A percentile compares a stretch with the other conserved stretches of the same genome.
phyloP scores from a whole-genome alignment of 23 red algal species.

The Chondrus crispus region DNA sequence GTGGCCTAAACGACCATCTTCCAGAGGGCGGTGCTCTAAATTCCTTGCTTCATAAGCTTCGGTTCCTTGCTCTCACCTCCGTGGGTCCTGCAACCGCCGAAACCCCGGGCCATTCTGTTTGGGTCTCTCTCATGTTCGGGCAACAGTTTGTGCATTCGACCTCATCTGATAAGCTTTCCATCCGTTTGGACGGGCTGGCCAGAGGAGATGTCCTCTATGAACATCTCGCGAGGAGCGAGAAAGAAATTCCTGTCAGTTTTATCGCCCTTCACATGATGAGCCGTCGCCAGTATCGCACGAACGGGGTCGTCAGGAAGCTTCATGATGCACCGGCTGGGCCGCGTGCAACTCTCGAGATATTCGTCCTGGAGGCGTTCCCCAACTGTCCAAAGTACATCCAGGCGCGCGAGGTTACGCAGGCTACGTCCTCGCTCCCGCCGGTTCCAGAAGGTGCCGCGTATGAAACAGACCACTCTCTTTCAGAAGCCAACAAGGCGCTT shows the following conservation, averaged over 20 bases:
- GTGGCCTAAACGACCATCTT: background rate
- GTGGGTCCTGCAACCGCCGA: background rate
- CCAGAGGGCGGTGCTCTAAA: background rate
- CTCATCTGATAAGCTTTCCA: background rate
- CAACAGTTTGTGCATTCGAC: background rate
- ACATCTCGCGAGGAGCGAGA: background rate
- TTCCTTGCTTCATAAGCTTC: conserved; percentile 15
- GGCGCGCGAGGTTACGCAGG: background rate
- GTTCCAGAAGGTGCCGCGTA: background rate
- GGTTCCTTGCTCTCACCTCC: conserved; percentile 30
- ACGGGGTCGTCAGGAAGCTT: conserved; percentile 17
- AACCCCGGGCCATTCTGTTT: background rate
- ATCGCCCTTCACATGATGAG: conserved; percentile 49
- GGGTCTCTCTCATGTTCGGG: conserved; percentile 33
- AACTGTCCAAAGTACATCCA: conserved; percentile 88
- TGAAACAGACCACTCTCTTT: conserved; percentile 14
- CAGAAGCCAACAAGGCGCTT: background rate
- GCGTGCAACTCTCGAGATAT: conserved; percentile 11
- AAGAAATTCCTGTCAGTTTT: conserved; percentile 24
- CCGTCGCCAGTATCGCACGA: conserved; percentile 57
- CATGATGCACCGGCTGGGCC: background rate
- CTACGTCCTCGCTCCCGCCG: background rate
- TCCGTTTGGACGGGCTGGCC: background rate
- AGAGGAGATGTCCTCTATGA: conserved; percentile 12
- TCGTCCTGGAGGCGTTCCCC: conserved; percentile 61